Conservation (phyloP, 2,329 filamentous ascomycete genomes). For the Pyrenophora graminea region DNA sequence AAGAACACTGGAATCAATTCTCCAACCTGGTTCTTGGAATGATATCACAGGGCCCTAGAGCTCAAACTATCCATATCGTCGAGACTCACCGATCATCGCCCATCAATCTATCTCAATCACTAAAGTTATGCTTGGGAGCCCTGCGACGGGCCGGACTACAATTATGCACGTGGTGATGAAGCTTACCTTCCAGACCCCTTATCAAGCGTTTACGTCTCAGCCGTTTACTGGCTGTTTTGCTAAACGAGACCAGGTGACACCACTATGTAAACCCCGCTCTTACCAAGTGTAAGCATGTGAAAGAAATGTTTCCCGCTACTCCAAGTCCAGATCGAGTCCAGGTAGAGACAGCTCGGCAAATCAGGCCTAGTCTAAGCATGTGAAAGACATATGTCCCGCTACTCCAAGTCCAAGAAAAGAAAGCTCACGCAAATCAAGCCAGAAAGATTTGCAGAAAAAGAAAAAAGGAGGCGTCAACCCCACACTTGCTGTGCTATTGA, state of each 20-base stretch:
- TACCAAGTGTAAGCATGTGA: too few species aligned
- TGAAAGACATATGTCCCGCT: background rate
- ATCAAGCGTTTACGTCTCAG: background rate
- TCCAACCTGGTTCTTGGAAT: too few species aligned
- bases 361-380: too few species aligned
- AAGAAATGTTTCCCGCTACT: background rate
- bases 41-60: too few species aligned
- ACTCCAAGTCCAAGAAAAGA: background rate
- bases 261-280: background rate
- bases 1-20: too few species aligned
- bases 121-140: background rate
- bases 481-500: too few species aligned
- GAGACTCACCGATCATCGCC: too few species aligned
- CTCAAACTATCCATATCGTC: too few species aligned
- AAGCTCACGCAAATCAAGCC: background rate
- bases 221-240: background rate
- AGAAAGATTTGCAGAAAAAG: too few species aligned
- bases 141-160: slow-evolving; percentile 1
- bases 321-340: background rate
- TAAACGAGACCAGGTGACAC: background rate
- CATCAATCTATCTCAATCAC: too few species aligned
- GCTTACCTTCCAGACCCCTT: background rate
- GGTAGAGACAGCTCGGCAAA: too few species aligned
- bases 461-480: too few species aligned
- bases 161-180: background rate